These are phyloP conservation scores for Rubroboletus pulcherrimus DNA, from an alignment of 768 basidiomycete species.

Conservation along the genomic window DNA sequence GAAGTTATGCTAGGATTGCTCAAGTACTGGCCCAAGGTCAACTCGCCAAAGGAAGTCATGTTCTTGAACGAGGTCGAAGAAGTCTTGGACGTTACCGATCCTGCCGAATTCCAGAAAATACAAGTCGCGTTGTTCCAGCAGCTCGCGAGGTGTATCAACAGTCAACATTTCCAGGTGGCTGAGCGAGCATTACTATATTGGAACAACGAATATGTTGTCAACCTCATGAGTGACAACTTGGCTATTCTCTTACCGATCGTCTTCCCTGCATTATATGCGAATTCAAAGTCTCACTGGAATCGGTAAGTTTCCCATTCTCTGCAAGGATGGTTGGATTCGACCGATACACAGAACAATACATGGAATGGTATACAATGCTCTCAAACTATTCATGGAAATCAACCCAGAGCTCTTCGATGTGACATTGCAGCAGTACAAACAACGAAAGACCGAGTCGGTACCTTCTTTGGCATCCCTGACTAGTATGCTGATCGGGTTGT, in stretches of 20 bases:
- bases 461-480: neutral
- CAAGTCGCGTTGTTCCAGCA: slow-evolving; percentile 91
- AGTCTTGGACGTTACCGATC: slow-evolving; percentile 96
- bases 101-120: slow-evolving; percentile 93
- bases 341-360: slow-evolving; percentile 78
- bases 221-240: slow-evolving; percentile 97
- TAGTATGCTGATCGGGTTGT: neutral
- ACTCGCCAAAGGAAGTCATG: slow-evolving; percentile 99
- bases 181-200: slow-evolving; percentile 96
- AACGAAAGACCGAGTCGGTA: slow-evolving; percentile 78
- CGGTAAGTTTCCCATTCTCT: slow-evolving; percentile 51
- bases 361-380: slow-evolving; percentile 97
- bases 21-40: slow-evolving; percentile 98
- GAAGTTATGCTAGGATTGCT: slow-evolving; percentile 96
- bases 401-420: slow-evolving; percentile 96
- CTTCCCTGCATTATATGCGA: slow-evolving; percentile 92
- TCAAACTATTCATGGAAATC: slow-evolving; percentile 99
- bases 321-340: slow-evolving; percentile 5
- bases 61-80: slow-evolving; percentile 99
- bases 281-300: slow-evolving; percentile 98
- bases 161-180: slow-evolving; percentile 99
- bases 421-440: slow-evolving; percentile 89
- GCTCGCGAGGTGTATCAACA: slow-evolving; percentile 94
- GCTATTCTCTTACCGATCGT: slow-evolving; percentile 87
- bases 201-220: slow-evolving; percentile 99